Evolutionary conservation across 2,329 filamentous ascomycete genomes (phyloP), one percentile per base, ranked within the genome.

Genomic region (Aspergillus sp.): DNA sequence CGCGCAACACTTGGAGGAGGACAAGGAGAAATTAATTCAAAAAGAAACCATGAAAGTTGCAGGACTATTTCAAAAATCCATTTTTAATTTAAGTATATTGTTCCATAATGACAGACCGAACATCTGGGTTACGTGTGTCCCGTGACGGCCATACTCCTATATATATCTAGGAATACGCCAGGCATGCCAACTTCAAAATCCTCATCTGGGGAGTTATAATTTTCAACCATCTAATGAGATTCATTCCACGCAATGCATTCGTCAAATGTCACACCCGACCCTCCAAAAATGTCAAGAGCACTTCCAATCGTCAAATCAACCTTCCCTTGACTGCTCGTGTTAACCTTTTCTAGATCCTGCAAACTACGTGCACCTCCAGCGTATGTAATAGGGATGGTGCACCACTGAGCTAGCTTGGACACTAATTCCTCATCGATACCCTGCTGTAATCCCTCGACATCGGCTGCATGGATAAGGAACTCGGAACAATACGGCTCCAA

Each of bases 231-330:
- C 67, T 49, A 75, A 66, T 79, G 71, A 29, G 65, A 64, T 55
- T 76, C 78, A 73, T 98, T 98, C 95, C 95, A 99, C 67, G 82
- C 80, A 39, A 96, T 88, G 74, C 94, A 98, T 58, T 97, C 93
- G 36, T 90, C 88, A 72, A 98, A 92, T 63, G 85, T 91, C 56
- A 97, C 92, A 1, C 91, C 90, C 18, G 82, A 87, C 1, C 95
- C 95, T 9, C 95, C 95, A 75, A 99, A 99, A 65, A 96, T 92
- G 78, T 99, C 95, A 69, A 99, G 78, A 1, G 95, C 95, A 74
- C 95, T 98, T 12, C 95, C 95, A 72, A 98, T 98, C 0, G 95
- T 99, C 68, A 99, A 81, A 73, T 99, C 93, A 22, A 98, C 88
- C 73, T 87, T 91, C 29, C 92, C 92, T 39, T 78, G 75, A 75